These are phyloP conservation scores for Lipomyces yamanashiensis DNA, from an alignment of 805 yeast genomes.

Conservation along the genomic window DNA sequence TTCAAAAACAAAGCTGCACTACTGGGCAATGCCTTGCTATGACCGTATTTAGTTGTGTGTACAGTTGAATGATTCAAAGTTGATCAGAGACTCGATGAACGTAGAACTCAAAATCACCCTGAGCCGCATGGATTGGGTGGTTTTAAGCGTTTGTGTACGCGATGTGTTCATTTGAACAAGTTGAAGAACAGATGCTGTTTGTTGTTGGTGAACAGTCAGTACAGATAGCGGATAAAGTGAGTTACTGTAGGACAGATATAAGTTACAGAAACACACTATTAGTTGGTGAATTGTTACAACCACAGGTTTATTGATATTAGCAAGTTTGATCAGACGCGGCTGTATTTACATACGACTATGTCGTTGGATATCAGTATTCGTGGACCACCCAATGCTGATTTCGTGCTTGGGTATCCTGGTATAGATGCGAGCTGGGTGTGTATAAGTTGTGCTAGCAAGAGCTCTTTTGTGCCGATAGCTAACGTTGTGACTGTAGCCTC, in stretches of 20 bases:
- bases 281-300: too few relatives aligned
- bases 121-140: neutral
- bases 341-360: slow-evolving; percentile 2
- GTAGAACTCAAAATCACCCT: neutral
- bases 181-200: neutral
- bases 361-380: slow-evolving; percentile 38
- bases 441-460: neutral
- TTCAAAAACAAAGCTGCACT: neutral
- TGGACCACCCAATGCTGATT: slow-evolving; percentile 49
- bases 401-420: slow-evolving; percentile 51
- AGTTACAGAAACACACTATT: too few relatives aligned
- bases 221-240: neutral
- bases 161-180: too few relatives aligned
- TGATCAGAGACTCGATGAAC: too few relatives aligned
- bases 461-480: neutral
- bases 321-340: neutral
- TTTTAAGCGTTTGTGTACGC: neutral
- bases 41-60: neutral
- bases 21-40: neutral
- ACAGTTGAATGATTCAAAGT: too few relatives aligned
- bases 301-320: neutral
- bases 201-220: neutral
- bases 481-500: slow-evolving; percentile 40
- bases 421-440: slow-evolving; percentile 48
- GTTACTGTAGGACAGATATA: too few relatives aligned